Conservation (phyloP, 768 basidiomycete genomes). For the Baorangia bicolor region DNA sequence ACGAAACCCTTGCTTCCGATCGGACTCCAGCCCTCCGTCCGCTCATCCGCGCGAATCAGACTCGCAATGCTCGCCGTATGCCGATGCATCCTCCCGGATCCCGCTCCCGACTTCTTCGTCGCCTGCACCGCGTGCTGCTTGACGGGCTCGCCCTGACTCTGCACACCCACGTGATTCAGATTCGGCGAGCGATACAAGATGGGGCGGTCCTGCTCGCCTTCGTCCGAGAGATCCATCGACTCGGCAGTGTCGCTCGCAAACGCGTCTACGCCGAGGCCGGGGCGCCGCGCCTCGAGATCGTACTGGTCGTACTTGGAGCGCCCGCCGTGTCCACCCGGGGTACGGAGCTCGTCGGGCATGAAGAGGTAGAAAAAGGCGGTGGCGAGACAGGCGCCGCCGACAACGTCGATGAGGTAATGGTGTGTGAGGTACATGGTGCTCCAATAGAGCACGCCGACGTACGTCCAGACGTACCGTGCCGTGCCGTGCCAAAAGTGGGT, state of each 20-base stretch:
- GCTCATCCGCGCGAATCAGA: slow-evolving; percentile 72
- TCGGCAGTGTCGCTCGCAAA: slow-evolving; percentile 40
- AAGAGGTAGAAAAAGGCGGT: slow-evolving; percentile 84
- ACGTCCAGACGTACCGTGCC: slow-evolving; percentile 71
- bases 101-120: slow-evolving; percentile 14
- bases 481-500: slow-evolving; percentile 90
- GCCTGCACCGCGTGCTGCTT: slow-evolving; percentile 6
- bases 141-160: neutral
- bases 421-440: slow-evolving; percentile 98
- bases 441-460: slow-evolving; percentile 90
- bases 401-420: slow-evolving; percentile 98
- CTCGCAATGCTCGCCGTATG: slow-evolving; percentile 87
- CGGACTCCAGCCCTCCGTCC: slow-evolving; percentile 80
- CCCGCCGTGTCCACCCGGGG: slow-evolving; percentile 41
- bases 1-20: slow-evolving; percentile 54
- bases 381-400: slow-evolving; percentile 89
- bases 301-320: slow-evolving; percentile 72
- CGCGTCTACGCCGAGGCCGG: slow-evolving; percentile 31
- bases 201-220: slow-evolving; percentile 52
- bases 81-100: slow-evolving; percentile 49
- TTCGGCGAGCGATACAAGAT: slow-evolving; percentile 72
- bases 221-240: slow-evolving; percentile 61
- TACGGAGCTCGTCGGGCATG: slow-evolving; percentile 78
- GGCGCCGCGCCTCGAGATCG: slow-evolving; percentile 58
- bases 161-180: slow-evolving; percentile 19